Conservation (phyloP, 2,329 filamentous ascomycete genomes). For the Fusarium dlaminii region DNA sequence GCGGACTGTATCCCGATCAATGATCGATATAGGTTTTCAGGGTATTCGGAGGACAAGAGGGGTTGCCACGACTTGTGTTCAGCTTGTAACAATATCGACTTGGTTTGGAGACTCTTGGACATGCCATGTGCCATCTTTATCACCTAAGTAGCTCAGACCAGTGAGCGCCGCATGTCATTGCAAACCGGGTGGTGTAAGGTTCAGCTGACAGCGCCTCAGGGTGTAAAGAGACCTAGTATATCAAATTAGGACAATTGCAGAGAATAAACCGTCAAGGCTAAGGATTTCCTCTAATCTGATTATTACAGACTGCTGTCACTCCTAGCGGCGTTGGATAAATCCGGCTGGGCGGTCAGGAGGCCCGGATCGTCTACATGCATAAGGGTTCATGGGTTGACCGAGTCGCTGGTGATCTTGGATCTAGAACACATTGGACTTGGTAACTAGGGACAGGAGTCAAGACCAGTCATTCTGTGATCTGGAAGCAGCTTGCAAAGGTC, state of each 20-base stretch:
- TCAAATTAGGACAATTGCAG: background rate
- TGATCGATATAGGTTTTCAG: background rate
- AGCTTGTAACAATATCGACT: background rate
- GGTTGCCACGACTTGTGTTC: background rate
- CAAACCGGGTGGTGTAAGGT: background rate
- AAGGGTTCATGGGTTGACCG: background rate
- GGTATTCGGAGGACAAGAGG: background rate
- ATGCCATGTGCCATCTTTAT: background rate
- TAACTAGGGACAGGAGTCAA: background rate
- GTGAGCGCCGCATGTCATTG: background rate
- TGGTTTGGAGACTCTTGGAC: background rate
- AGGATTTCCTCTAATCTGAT: background rate
- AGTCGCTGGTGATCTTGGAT: background rate
- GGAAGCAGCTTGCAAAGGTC: background rate
- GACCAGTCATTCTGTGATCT: background rate
- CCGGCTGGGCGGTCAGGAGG: constrained; percentile 36
- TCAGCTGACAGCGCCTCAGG: background rate
- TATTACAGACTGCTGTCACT: background rate
- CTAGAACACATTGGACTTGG: background rate
- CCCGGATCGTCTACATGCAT: constrained; percentile 35
- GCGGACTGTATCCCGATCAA: background rate
- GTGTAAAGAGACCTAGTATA: background rate
- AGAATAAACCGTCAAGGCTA: background rate
- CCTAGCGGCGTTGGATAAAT: constrained; percentile 24
- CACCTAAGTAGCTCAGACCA: background rate